A percentile compares a stretch with the other conserved stretches of the same genome.
phyloP scores from a whole-genome alignment of 2,329 filamentous ascomycete species.

The Ophiosphaerella korrae region DNA sequence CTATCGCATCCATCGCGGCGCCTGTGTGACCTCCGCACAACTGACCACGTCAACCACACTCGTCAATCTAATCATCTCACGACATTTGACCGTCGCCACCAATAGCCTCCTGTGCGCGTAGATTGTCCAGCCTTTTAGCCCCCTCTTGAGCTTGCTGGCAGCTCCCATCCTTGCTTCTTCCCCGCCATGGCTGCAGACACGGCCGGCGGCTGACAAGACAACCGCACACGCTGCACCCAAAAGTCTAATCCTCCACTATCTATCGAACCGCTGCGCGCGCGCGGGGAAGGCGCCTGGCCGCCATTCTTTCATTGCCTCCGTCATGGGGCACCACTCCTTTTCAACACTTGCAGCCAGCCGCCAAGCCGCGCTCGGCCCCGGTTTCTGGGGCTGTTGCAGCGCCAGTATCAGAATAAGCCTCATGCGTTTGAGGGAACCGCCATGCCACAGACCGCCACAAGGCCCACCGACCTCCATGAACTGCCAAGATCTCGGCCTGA shows the following conservation, averaged over 20 bases:
- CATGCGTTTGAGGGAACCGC: slow-evolving; percentile 38
- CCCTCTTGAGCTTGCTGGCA: slow-evolving; percentile 7
- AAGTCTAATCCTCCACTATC: background rate
- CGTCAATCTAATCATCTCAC: slow-evolving; percentile 16
- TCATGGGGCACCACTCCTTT: slow-evolving; percentile 16
- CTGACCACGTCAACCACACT: slow-evolving; percentile 20
- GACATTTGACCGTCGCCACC: slow-evolving; percentile 6
- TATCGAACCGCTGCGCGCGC: background rate
- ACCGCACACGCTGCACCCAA: background rate
- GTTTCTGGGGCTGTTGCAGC: slow-evolving; percentile 29
- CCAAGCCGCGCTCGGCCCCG: slow-evolving; percentile 24
- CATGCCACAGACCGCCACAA: slow-evolving; percentile 33
- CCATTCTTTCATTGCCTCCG: background rate
- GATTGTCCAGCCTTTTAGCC: slow-evolving; percentile 15
- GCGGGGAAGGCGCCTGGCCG: slow-evolving; percentile 6
- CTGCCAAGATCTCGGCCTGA: slow-evolving; percentile 34
- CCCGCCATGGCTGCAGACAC: slow-evolving; percentile 17
- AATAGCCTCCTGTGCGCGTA: slow-evolving; percentile 9
- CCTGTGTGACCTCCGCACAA: slow-evolving; percentile 9
- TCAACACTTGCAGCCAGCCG: slow-evolving; percentile 10
- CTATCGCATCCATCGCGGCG: background rate
- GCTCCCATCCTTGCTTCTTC: slow-evolving; percentile 20
- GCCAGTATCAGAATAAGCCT: slow-evolving; percentile 37
- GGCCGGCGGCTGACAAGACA: slow-evolving; percentile 9
- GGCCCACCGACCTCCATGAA: slow-evolving; percentile 12